Percentiles rank a stretch among this genome's conserved stretches.
Conservation (phyloP, 768 basidiomycete genomes). For the Lactifluus piperatus region DNA sequence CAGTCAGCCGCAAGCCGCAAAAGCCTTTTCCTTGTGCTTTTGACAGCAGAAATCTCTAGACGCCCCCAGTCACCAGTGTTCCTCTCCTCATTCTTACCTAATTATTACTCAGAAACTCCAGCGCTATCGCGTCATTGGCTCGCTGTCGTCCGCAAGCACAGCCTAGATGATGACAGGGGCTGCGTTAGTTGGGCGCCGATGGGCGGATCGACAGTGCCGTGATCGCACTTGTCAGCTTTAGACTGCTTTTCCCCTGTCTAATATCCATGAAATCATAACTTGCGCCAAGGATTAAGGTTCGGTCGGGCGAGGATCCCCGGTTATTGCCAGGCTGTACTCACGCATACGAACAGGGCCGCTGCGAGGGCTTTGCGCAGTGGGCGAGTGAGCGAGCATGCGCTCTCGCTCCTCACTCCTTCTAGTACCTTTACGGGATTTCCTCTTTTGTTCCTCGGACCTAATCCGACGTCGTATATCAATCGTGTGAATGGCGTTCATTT, state of each 20-base stretch:
- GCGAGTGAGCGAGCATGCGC: not conserved
- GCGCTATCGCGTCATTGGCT: not conserved
- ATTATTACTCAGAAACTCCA: not conserved
- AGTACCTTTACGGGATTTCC: not conserved
- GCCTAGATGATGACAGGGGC: slow-evolving; percentile 9
- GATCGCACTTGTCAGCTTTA: slow-evolving; percentile 2
- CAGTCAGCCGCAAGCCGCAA: not conserved
- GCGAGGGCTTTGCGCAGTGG: not conserved
- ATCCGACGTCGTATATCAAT: not conserved
- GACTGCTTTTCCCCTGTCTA: not conserved
- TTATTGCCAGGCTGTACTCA: not conserved
- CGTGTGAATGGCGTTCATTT: not conserved
- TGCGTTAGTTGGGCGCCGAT: slow-evolving; percentile 17
- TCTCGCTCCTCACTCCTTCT: not conserved
- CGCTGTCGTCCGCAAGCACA: not conserved
- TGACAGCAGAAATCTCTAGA: not conserved
- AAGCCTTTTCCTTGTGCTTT: not conserved
- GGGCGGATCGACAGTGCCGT: slow-evolving; percentile 18
- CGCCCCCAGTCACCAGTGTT: not conserved
- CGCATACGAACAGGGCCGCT: not conserved
- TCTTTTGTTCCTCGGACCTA: not conserved
- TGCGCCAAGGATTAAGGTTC: slow-evolving; percentile 8
- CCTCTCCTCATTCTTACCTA: not conserved
- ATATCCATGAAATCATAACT: not conserved
- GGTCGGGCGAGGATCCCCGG: not conserved